Percentiles rank a stretch among this genome's conserved stretches.
These are phyloP conservation scores for Picea sitchensis DNA, from an alignment of 75 land plant genomes.

Conservation along the genomic window DNA sequence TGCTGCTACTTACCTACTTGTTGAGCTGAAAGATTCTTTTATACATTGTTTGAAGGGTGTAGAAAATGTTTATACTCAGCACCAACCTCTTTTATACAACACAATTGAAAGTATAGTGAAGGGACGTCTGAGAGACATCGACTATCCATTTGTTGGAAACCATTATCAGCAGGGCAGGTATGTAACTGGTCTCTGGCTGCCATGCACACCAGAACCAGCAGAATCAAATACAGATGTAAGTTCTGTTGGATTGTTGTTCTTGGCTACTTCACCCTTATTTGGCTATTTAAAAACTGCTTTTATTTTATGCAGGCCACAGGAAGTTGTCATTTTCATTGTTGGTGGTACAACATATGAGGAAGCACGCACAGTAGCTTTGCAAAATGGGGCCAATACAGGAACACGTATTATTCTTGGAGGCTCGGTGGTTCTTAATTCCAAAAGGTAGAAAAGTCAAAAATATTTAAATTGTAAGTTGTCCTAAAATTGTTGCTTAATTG, in stretches of 20 bases:
- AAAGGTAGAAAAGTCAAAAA: conserved; percentile 32
- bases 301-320: conserved; percentile 75
- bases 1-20: not conserved
- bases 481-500: not conserved
- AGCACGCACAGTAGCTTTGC: conserved; percentile 80
- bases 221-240: not conserved
- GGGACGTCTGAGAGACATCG: conserved; percentile 87
- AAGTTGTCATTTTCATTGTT: conserved; percentile 91
- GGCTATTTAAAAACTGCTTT: not conserved
- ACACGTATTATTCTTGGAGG: conserved; percentile 94
- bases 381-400: conserved; percentile 80
- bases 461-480: conserved; percentile 2
- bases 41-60: conserved; percentile 58
- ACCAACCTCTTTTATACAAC: conserved; percentile 91
- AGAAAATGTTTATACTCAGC: conserved; percentile 99
- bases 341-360: conserved; percentile 99
- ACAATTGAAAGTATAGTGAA: conserved; percentile 90
- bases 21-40: not conserved
- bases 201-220: not conserved
- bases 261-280: not conserved
- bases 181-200: conserved; percentile 8
- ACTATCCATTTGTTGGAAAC: conserved; percentile 92
- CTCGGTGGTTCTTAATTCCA: conserved; percentile 83
- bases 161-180: conserved; percentile 96
- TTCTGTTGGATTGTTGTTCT: not conserved